Evolutionary conservation across 805 yeast genomes (phyloP).

Genomic region (Saitoella complicata): DNA sequence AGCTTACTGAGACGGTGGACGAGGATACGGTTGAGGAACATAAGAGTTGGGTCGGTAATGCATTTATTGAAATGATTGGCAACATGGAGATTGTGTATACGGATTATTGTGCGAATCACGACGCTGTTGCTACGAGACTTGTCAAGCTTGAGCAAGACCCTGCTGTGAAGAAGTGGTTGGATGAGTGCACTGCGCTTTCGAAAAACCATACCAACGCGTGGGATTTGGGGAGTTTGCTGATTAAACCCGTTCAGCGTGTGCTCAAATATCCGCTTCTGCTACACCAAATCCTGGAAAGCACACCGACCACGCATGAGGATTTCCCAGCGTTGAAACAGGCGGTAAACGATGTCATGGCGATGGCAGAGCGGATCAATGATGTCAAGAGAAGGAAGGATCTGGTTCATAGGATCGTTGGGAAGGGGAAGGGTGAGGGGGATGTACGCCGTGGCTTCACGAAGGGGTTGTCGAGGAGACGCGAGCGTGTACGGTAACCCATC

Average conservation of each 20-base stretch:
- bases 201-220: conserved; percentile 22
- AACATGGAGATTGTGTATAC: conserved; percentile 21
- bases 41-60: background rate
- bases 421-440: no score
- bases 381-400: background rate
- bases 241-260: conserved; percentile 31
- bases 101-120: conserved; percentile 19
- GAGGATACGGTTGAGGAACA: background rate
- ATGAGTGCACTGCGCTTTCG: conserved; percentile 18
- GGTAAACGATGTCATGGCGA: conserved; percentile 2
- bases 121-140: conserved; percentile 18
- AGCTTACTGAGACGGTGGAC: background rate
- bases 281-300: conserved; percentile 18
- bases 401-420: background rate
- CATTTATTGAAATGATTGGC: conserved; percentile 13
- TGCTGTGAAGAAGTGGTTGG: conserved; percentile 21
- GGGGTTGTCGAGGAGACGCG: no score
- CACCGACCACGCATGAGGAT: conserved; percentile 28
- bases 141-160: conserved; percentile 16
- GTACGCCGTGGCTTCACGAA: no score
- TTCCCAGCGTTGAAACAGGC: conserved; percentile 21
- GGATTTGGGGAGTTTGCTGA: conserved; percentile 27
- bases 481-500: no score
- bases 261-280: conserved; percentile 27
- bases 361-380: conserved; percentile 4